Evolutionary conservation across 2,329 filamentous ascomycete species (phyloP).

Genomic region (Botrytis porri): DNA sequence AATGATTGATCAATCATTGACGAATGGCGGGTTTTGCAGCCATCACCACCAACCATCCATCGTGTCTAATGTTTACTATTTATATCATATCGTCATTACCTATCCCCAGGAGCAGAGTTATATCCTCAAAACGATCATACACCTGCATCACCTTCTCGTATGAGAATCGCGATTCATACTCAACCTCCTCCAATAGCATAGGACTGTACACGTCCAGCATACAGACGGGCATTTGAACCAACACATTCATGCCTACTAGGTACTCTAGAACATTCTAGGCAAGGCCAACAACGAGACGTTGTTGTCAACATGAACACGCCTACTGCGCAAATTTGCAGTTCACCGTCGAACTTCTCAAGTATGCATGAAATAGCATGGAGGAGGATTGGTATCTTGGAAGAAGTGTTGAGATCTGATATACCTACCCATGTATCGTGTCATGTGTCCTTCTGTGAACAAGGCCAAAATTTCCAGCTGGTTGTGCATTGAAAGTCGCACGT

Average conservation of each 20-base stretch:
- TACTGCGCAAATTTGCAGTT: neutral
- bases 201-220: slow-evolving; percentile 6
- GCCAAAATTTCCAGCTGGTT: neutral
- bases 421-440: neutral
- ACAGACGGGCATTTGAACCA: neutral
- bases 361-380: neutral
- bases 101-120: neutral
- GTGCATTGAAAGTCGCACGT: neutral
- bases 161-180: neutral
- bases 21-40: neutral
- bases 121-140: neutral
- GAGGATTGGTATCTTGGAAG: neutral
- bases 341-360: neutral
- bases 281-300: slow-evolving; percentile 5
- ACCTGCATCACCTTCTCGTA: neutral
- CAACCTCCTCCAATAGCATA: neutral
- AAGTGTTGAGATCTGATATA: neutral
- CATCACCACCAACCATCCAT: neutral
- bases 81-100: neutral
- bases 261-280: slow-evolving; percentile 12
- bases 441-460: neutral
- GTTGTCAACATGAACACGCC: slow-evolving; percentile 14
- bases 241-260: neutral
- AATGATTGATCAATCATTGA: neutral
- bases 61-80: neutral